phyloP scores from a whole-genome alignment of 768 basidiomycete genomes.

The Suillus alpinus region DNA sequence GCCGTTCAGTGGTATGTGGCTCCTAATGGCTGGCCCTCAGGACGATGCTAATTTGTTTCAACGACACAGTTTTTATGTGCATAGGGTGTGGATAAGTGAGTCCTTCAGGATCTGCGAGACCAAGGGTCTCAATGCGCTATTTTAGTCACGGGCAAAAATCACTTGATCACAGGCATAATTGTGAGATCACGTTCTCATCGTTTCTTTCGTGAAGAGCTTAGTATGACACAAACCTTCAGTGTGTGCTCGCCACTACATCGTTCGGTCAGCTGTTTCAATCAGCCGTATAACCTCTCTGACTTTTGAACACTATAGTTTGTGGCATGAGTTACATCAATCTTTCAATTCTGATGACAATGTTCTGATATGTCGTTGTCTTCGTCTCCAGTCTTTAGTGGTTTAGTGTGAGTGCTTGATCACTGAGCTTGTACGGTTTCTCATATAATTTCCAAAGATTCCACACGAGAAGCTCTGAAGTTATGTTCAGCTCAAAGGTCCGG shows the following conservation, averaged over 20 bases:
- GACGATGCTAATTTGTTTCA: background rate
- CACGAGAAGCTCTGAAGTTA: constrained; percentile 2
- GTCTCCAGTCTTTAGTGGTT: constrained; percentile 1
- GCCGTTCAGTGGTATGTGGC: constrained; percentile 17
- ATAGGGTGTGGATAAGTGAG: constrained; percentile 28
- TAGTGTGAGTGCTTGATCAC: background rate
- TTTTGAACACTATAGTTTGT: constrained; percentile 3
- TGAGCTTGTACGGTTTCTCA: background rate
- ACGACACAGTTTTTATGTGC: constrained; percentile 20
- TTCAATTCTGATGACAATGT: background rate
- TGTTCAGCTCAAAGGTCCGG: constrained; percentile 10
- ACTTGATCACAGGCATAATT: constrained; percentile 7
- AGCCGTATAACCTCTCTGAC: background rate
- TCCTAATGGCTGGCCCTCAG: too few species aligned
- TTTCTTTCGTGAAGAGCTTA: background rate
- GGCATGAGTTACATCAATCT: constrained; percentile 13
- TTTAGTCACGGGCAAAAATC: constrained; percentile 19
- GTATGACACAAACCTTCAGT: constrained; percentile 2
- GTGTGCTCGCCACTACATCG: constrained; percentile 3
- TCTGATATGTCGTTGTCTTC: background rate
- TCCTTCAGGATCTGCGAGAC: background rate
- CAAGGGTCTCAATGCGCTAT: background rate
- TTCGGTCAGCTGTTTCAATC: constrained; percentile 13
- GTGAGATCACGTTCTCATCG: background rate
- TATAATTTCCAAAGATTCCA: constrained; percentile 6